Percentiles rank a stretch among this genome's conserved stretches.
Evolutionary conservation across 805 yeast genomes (phyloP).

Genomic region (Candida odintsovae): DNA sequence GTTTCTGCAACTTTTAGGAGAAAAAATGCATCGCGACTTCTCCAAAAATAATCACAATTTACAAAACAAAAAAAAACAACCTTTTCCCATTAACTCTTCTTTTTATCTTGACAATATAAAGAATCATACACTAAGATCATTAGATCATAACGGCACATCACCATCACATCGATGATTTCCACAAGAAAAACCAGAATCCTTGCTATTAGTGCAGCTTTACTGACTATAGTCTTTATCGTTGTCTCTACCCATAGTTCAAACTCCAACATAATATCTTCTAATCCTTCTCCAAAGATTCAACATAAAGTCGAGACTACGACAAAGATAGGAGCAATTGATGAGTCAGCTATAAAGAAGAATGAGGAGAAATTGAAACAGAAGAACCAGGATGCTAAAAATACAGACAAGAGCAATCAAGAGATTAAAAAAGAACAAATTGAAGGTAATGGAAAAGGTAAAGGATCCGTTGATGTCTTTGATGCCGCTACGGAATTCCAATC

Average conservation of each 20-base stretch:
- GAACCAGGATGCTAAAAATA: constrained; percentile 8
- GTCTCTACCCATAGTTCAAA: constrained; percentile 24
- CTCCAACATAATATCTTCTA: neutral
- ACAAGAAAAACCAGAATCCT: constrained; percentile 34
- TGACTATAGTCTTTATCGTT: constrained; percentile 32
- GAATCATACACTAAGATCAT: too few species aligned
- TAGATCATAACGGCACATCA: too few species aligned
- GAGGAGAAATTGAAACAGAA: constrained; percentile 26
- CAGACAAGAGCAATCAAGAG: neutral
- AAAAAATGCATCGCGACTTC: neutral
- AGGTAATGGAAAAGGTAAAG: constrained; percentile 1
- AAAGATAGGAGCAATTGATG: constrained; percentile 33
- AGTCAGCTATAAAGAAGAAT: constrained; percentile 33
- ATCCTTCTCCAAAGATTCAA: neutral
- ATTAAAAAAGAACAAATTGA: constrained; percentile 3
- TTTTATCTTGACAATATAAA: too few species aligned
- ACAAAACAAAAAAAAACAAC: neutral
- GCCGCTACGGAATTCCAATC: constrained; percentile 48
- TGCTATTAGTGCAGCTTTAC: constrained; percentile 35
- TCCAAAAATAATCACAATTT: neutral
- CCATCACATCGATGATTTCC: constrained; percentile 12
- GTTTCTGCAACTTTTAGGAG: neutral
- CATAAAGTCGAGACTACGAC: constrained; percentile 10
- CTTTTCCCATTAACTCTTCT: neutral
- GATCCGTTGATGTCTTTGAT: constrained; percentile 28